Percentiles rank a stretch among this genome's conserved stretches.
phyloP scores from a whole-genome alignment of 345 rosid species.

The Melastoma malabathricum region DNA sequence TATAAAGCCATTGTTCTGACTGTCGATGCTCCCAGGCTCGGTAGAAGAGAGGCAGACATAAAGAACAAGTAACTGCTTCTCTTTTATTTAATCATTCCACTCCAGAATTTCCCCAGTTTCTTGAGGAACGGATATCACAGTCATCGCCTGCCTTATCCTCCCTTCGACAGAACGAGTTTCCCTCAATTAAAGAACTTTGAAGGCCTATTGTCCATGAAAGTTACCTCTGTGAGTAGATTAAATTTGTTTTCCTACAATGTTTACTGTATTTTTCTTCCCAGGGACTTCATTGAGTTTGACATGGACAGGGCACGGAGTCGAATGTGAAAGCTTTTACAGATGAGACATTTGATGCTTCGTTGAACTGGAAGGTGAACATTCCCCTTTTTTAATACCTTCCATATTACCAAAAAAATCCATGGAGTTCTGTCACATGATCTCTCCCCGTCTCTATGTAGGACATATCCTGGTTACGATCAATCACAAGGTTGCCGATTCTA shows the following conservation, averaged over 20 bases:
- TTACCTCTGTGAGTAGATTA: constrained; percentile 33
- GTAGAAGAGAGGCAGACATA: constrained; percentile 81
- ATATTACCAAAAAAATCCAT: not conserved
- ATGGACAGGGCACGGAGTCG: constrained; percentile 46
- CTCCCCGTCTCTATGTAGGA: constrained; percentile 29
- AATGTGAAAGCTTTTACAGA: constrained; percentile 35
- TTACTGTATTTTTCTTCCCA: not conserved
- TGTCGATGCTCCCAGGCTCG: constrained; percentile 74
- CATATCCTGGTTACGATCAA: constrained; percentile 63
- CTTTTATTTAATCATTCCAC: constrained; percentile 1
- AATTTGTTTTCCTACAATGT: not conserved
- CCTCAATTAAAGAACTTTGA: constrained; percentile 62
- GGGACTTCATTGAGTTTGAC: not conserved
- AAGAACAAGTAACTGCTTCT: constrained; percentile 60
- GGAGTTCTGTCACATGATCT: not conserved
- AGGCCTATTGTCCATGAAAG: constrained; percentile 43
- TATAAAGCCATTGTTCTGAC: constrained; percentile 77
- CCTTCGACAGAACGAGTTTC: constrained; percentile 40
- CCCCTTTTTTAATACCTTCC: not conserved
- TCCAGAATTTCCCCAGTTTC: too few species aligned
- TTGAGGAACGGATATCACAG: not conserved
- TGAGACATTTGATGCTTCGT: constrained; percentile 43
- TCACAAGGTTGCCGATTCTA: constrained; percentile 58
- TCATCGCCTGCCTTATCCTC: not conserved
- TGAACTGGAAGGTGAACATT: constrained; percentile 53